Percentiles rank a stretch among this genome's conserved stretches.
These are phyloP conservation scores for Fonticula alba DNA, from an alignment of 78 protist species.

Conservation along the genomic window DNA sequence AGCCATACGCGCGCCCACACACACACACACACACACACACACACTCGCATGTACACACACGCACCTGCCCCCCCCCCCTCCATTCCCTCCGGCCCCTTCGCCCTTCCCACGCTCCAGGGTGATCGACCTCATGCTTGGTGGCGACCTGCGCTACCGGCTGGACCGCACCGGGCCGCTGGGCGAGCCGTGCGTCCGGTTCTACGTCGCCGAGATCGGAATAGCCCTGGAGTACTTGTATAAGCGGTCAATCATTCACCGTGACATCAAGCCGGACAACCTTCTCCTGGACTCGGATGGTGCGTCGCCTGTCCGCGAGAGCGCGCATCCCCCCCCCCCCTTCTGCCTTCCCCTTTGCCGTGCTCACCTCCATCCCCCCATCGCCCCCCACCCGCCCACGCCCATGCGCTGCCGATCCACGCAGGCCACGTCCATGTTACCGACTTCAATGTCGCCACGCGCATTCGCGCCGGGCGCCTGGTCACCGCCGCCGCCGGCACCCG, in stretches of 20 bases:
- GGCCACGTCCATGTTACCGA: not conserved
- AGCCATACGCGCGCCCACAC: not conserved
- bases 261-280: constrained; percentile 19
- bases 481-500: constrained; percentile 12
- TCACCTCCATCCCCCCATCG: too few relatives aligned
- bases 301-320: too few relatives aligned
- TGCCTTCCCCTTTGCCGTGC: too few relatives aligned
- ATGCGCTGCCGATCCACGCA: not conserved
- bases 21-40: constrained; percentile 3
- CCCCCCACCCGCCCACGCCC: not conserved
- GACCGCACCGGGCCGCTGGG: not conserved
- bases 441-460: constrained; percentile 10
- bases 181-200: constrained; percentile 2
- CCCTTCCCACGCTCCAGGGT: constrained; percentile 4
- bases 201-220: constrained; percentile 13
- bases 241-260: constrained; percentile 1
- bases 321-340: too few relatives aligned
- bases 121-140: constrained; percentile 20
- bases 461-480: constrained; percentile 2
- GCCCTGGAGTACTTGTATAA: constrained; percentile 14
- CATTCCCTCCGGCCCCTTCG: not conserved
- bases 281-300: not conserved
- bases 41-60: not conserved
- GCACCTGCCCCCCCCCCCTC: not conserved
- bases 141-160: constrained; percentile 13